Evolutionary conservation across 176 grass and related monocot genomes (phyloP), one percentile per base, ranked within the genome.

Genomic region (sorghum (Sorghum bicolor)): DNA sequence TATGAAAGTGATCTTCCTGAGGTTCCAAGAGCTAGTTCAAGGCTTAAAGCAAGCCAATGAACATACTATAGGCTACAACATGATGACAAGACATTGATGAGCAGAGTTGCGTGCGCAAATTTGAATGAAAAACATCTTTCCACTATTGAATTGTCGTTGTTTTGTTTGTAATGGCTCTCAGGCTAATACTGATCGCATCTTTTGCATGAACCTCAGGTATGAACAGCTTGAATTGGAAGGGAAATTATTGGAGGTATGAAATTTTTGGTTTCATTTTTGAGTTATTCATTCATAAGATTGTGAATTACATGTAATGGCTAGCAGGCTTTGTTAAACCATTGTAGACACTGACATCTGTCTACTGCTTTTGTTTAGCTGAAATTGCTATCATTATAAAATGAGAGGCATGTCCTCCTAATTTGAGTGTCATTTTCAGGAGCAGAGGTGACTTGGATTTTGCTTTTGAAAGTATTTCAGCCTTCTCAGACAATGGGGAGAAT

Each of bases 181-280:
- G 44, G 44, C 1, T 45, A 45, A 43, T 43, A 43, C 40, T 0
- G 44, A 4, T 45, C 5, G 44, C 0, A 4, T 15, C 44, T 45
- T 45, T 43, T 2, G 6, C 40, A 43, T 43, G 40, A 43, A 7
- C 17, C 48, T 84, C 88, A 92, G 90, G 77, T 97, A 89, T 62
- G 92, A 97, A 24, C 75, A 94, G 69, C 94, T 93, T 86, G 86
- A 92, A 77, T 45, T 94, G 69, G 92, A 94, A 93, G 88, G 90
- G 70, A 97, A 93, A 70, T 72, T 97, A 11, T 44, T 97, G 72
- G 86, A 94, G 95, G 95, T 94, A 92, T 20, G 53, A 5, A 67
- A 37, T 10, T 29, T 68, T 60, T 61, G 29, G 33, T 12, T 47
- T 41, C 34, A 55, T 44, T 48, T 8, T 68, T 16, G 3, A 57